Base-by-base conservation (phyloP, 2,329 filamentous ascomycete species). In the Colletotrichum kahawae region DNA sequence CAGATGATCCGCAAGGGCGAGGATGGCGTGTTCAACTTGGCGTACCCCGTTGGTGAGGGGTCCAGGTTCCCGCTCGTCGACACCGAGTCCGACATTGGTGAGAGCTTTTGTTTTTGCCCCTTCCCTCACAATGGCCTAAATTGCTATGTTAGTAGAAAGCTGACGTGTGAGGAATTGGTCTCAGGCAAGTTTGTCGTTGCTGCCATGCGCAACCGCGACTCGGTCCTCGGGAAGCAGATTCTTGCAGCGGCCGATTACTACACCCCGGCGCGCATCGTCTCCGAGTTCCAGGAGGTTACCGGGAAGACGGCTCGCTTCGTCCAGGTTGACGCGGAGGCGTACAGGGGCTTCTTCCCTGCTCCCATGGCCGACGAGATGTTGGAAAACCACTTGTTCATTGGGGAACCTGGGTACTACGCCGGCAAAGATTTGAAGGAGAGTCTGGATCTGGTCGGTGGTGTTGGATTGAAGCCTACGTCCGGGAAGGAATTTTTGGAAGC, bases 41-140 rank as follows among this genome's bases (percentile, higher is more conserved):
- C 75, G 9, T 69, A 78, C 79, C 57, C 82, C 74, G 36, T 78
- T 79, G 24, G 56, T 18, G 65, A 80, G n/a, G 81, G 76, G 24
- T 75, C 82, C 24, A 79, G 77, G 31, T 77, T 84, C 63, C 82
- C 84, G 18, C 80, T 83, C 36, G 76, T 85, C 36, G 79, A 83
- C 59, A 78, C 82, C 9, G 80, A 68, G 7, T 75, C 76, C 14
- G 84, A 86, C 67, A 82, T 81, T 8, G 83, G 84, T 33, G 76
- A 76, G 24, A 21, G 21, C 84, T 34, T 29, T 54, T 24, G 3
- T 24, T 24, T 24, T 24, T 24, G 24, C 24, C 24, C 24, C 24
- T 24, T 24, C 24, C 24, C 24, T 24, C 24, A 24, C 24, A 24
- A 24, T 24, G 24, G 24, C 24, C 24, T 24, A 24, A 24, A 24